These are phyloP conservation scores for Aureobasidium musti DNA, from an alignment of 2,329 filamentous ascomycete species.

Conservation along the genomic window DNA sequence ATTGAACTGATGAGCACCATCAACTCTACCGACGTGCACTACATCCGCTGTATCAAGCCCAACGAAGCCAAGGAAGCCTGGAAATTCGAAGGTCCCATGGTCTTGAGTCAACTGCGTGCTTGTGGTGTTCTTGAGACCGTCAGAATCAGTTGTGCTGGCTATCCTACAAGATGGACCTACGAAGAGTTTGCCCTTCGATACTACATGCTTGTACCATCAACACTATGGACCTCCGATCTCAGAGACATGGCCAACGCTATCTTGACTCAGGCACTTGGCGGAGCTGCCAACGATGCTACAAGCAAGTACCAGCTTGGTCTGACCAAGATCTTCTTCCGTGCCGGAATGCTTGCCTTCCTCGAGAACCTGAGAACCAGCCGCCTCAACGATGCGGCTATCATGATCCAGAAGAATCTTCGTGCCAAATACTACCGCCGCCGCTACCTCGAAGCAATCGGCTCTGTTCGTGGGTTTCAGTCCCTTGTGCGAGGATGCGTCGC, in stretches of 20 bases:
- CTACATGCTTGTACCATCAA: conserved; percentile 94
- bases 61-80: conserved; percentile 96
- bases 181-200: conserved; percentile 97
- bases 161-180: conserved; percentile 97
- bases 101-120: conserved; percentile 91
- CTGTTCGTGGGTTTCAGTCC: conserved; percentile 79
- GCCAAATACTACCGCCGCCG: conserved; percentile 93
- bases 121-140: conserved; percentile 99
- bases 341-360: conserved; percentile 96
- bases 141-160: conserved; percentile 94
- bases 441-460: conserved; percentile 81
- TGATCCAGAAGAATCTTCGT: conserved; percentile 98
- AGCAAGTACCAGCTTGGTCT: conserved; percentile 98
- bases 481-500: conserved; percentile 75
- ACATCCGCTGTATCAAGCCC: conserved; percentile 98
- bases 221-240: conserved; percentile 90
- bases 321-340: conserved; percentile 99
- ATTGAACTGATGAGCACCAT: conserved; percentile 99
- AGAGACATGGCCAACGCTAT: conserved; percentile 93
- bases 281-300: conserved; percentile 63
- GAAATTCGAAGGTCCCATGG: conserved; percentile 99
- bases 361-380: conserved; percentile 90
- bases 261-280: conserved; percentile 76
- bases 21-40: conserved; percentile 96
- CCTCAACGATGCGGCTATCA: conserved; percentile 88